phyloP scores from a whole-genome alignment of 768 basidiomycete genomes.

The Candolleomyces eurysporus region DNA sequence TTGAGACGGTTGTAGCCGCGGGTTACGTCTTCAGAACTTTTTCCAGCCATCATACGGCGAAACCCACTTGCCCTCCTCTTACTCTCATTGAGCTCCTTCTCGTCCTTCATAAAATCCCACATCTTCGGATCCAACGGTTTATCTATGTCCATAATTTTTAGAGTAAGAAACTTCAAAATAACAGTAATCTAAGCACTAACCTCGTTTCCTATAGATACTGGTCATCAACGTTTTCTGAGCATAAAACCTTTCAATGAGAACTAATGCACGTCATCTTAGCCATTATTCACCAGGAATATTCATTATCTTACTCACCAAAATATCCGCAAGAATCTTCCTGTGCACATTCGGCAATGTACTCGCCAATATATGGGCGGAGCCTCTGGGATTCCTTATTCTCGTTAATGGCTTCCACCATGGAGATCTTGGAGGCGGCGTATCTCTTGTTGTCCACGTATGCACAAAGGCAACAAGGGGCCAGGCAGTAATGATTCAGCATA shows the following conservation, averaged over 20 bases:
- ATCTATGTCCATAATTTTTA: too few species aligned
- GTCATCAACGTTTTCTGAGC: background rate
- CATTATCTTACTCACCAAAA: background rate
- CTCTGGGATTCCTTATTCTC: background rate
- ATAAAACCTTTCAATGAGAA: background rate
- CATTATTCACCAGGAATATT: background rate
- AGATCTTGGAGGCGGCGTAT: background rate
- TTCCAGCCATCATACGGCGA: too few species aligned
- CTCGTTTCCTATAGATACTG: too few species aligned
- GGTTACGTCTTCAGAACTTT: too few species aligned
- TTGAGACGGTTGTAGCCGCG: too few species aligned
- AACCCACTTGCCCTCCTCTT: too few species aligned
- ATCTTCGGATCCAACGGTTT: too few species aligned
- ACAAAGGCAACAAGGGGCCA: background rate
- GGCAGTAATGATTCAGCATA: background rate
- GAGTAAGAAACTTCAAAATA: too few species aligned
- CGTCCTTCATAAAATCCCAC: too few species aligned
- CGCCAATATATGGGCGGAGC: background rate
- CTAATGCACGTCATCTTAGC: background rate
- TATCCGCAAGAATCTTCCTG: background rate
- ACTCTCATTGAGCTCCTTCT: too few species aligned
- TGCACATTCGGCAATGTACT: background rate
- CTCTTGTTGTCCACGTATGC: background rate
- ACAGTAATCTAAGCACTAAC: too few species aligned
- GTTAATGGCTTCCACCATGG: background rate